Evolutionary conservation across 768 basidiomycete genomes (phyloP), one percentile per base, ranked within the genome.

Genomic region (Infundibulicybe gibba): DNA sequence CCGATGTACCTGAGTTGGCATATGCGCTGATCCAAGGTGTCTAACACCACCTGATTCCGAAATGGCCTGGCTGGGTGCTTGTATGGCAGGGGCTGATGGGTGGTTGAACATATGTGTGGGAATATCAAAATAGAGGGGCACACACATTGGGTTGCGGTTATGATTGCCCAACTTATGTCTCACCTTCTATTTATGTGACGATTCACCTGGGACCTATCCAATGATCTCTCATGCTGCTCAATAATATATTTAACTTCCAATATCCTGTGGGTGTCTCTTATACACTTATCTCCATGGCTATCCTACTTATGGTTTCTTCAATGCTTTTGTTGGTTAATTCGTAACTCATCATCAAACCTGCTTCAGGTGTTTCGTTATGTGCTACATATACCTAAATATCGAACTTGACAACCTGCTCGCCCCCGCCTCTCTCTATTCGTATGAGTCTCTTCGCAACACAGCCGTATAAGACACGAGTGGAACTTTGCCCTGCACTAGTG

Each of bases 71-170:
- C 64, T 98, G n/a, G 88, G 91, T 9, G 85, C 90, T 15, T 93
- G 92, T 56, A 70, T 97, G 66, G 81, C 86, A 11, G 94, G 93
- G 6, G 91, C 93, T 11, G 97, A 98, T 59, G 97, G 97, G 5
- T 98, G 94, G 94, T 75, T 95, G 21, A 88, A 90, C 61, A 75
- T 97, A 44, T 94, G 92, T 59, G 71, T 97, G 21, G 89, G 87
- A 13, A 65, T 87, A 47, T 57, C 50, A 49, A 58, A 59, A 55
- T 50, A 54, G 40, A 48, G 40, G n/a, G n/a, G n/a, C 33, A 11
- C 47, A 32, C 40, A 35, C 15, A 21, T 25, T 21, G 12, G n/a
- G n/a, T n/a, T n/a, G 25, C 25, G 16, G 12, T 45, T 3, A 39
- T 17, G 41, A n/a, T 19, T 17, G 41, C 25, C 3, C 41, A 8